phyloP scores from a whole-genome alignment of 371 early-diverging fungal species.

The Mucor saturninus region DNA sequence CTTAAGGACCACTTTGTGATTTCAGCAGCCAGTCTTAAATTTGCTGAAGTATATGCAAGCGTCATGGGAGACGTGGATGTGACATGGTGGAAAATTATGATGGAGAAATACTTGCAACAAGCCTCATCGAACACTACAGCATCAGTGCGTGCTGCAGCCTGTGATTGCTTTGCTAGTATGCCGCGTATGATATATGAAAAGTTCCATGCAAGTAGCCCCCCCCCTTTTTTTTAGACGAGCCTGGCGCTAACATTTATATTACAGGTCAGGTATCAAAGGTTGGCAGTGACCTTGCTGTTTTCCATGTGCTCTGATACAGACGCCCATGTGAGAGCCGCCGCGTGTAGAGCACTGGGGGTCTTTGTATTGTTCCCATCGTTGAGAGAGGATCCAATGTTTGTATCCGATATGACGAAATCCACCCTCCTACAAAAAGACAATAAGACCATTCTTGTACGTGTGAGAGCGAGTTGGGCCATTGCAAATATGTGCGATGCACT shows the following conservation, averaged over 20 bases:
- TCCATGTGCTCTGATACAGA: slow-evolving; percentile 61
- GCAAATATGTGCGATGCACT: slow-evolving; percentile 76
- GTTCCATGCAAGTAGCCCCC: slow-evolving; percentile 40
- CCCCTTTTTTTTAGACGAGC: background rate
- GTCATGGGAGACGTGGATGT: slow-evolving; percentile 23
- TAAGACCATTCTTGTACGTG: slow-evolving; percentile 59
- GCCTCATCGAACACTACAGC: slow-evolving; percentile 47
- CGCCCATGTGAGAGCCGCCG: slow-evolving; percentile 64
- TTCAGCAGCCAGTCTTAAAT: slow-evolving; percentile 38
- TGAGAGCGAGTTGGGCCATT: slow-evolving; percentile 79
- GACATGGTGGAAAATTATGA: slow-evolving; percentile 56
- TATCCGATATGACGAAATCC: slow-evolving; percentile 57
- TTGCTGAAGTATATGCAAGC: slow-evolving; percentile 46
- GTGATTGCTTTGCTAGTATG: slow-evolving; percentile 68
- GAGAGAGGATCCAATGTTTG: slow-evolving; percentile 61
- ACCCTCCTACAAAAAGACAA: slow-evolving; percentile 56
- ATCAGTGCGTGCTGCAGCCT: slow-evolving; percentile 59
- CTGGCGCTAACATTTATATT: background rate
- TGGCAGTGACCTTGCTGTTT: slow-evolving; percentile 56
- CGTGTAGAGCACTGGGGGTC: slow-evolving; percentile 72
- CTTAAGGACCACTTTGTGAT: slow-evolving; percentile 2
- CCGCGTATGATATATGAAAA: slow-evolving; percentile 49
- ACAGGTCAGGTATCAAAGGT: slow-evolving; percentile 51
- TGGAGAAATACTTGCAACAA: slow-evolving; percentile 55
- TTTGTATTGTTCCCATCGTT: slow-evolving; percentile 66